Evolutionary conservation across 495 filamentous ascomycete genomes (phyloP), one percentile per base, ranked within the genome.

Genomic region (Evansstolkia leycettana): DNA sequence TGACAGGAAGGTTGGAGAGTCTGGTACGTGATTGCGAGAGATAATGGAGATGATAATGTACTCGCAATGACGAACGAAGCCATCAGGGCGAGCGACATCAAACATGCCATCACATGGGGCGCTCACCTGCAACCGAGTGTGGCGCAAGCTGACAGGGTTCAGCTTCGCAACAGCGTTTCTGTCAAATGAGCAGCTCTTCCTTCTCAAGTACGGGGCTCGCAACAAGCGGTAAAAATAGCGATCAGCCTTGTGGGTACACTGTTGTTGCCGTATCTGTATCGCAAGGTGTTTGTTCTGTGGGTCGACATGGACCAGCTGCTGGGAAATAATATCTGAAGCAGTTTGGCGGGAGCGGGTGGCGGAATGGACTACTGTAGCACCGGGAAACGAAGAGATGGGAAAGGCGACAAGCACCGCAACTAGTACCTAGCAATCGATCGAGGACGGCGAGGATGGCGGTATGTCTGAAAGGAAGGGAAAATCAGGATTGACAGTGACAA

Each of bases 101-200:
- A 33, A 41, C 34, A 34, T 35, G 34, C 38, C 38, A 32, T 41
- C 50, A 54, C 60, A 60, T 64, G 55, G 57, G 60, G 62, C 59
- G 55, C 50, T 54, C 48, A 60, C 57, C 57, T 49, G 48, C 53
- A 53, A 52, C 48, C 51, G 53, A 64, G 57, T 63, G 62, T 67
- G 60, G 62, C 62, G 62, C 60, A 67, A 67, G 60, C 60, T 66
- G 57, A 64, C 52, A 47, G 55, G 46, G 42, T 63, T 66, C 60
- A 64, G 62, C 58, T 62, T 50, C 38, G 31, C 35, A 43, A 36
- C 36, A 34, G 31, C 36, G 49, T 49, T 39, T 56, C 20, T n/a
- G 20, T 23, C 44, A 48, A 50, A 51, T 41, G 20, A 36, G 34
- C 28, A n/a, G 24, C 24, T n/a, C 28, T n/a, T 15, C 20, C 20